Conservation (phyloP, 129 eudicot genomes). For the Flaveria bidentis region DNA sequence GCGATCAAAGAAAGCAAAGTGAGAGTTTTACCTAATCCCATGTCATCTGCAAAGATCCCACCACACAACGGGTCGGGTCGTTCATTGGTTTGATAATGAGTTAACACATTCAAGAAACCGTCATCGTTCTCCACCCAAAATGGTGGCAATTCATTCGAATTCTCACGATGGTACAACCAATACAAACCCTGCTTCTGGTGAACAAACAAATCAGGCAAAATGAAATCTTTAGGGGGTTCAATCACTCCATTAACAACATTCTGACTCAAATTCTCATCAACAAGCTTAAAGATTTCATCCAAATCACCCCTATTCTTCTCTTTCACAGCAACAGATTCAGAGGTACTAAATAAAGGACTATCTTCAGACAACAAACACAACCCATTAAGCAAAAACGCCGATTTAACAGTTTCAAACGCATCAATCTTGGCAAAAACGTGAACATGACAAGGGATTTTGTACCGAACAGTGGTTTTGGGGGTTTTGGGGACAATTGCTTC, state of each 20-base stretch:
- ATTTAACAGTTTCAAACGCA: constrained; percentile 45
- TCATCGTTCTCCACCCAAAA: constrained; percentile 69
- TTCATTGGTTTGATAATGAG: constrained; percentile 44
- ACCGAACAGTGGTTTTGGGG: constrained; percentile 18
- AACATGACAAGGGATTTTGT: constrained; percentile 65
- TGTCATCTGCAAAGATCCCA: constrained; percentile 94
- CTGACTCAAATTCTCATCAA: constrained; percentile 54
- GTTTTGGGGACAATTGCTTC: constrained; percentile 75
- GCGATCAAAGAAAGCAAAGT: constrained; percentile 82
- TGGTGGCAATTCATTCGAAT: constrained; percentile 65
- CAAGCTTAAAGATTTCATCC: constrained; percentile 70
- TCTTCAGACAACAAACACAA: constrained; percentile 50
- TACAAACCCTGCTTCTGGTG: constrained; percentile 85
- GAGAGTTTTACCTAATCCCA: constrained; percentile 94
- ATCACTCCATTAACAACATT: constrained; percentile 37
- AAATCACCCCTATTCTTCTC: constrained; percentile 42
- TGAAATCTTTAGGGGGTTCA: constrained; percentile 65
- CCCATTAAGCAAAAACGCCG: constrained; percentile 40
- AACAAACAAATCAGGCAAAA: constrained; percentile 54
- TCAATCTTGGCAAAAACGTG: constrained; percentile 66
- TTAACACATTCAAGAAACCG: constrained; percentile 60
- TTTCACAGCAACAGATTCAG: constrained; percentile 61
- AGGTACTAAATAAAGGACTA: constrained; percentile 38
- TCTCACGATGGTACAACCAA: constrained; percentile 77
- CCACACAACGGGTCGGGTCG: constrained; percentile 82